Base-by-base conservation (phyloP, 345 rosid genomes). In the Eucalyptus melliodora region DNA sequence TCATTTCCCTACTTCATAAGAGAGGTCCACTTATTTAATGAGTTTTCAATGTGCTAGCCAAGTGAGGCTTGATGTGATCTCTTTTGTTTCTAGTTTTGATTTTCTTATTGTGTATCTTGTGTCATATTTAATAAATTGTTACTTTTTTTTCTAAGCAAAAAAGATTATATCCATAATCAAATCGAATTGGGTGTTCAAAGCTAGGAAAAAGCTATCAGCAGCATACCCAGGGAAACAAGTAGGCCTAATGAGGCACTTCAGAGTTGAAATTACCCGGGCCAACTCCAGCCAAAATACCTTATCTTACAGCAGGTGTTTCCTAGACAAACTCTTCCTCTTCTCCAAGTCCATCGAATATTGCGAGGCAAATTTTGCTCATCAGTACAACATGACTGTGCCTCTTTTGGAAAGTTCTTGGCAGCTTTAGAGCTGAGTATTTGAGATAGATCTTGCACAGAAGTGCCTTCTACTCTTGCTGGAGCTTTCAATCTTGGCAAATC, bases 361-460 rank as follows among this genome's bases (percentile, higher is more conserved):
- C 97, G 10, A 93, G 94, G 92, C 94, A 94, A 89, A 91, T 96
- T 88, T 92, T 97, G 93, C 96, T 92, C 23, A 91, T 97, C 90
- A 96, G 95, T 92, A 91, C 96, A 90, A 93, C 91, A 86, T 97
- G 97, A 92, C 91, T 96, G 50, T 94, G 95, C 91, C 94, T 98
- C 85, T 95, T 98, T 13, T 96, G 95, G 92, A 99, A 96, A 90
- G 99, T 98, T 89, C 97, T 98, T 91, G 99, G 97, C 86, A 97
- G 93, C 99, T 99, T 91, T 98, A 97, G 89, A 95, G 95, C 91
- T 95, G 96, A 89, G 98, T 96, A 88, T 95, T 96, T 93, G 99
- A 98, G 95, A 95, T 96, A 89, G 99, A 98, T 90, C 97, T 44
- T 44, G 47, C 47, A 44, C 47, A 44, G 47, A 8, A 44, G 47